Conservation (phyloP, 75 land plant species). For the Picea glauca region DNA sequence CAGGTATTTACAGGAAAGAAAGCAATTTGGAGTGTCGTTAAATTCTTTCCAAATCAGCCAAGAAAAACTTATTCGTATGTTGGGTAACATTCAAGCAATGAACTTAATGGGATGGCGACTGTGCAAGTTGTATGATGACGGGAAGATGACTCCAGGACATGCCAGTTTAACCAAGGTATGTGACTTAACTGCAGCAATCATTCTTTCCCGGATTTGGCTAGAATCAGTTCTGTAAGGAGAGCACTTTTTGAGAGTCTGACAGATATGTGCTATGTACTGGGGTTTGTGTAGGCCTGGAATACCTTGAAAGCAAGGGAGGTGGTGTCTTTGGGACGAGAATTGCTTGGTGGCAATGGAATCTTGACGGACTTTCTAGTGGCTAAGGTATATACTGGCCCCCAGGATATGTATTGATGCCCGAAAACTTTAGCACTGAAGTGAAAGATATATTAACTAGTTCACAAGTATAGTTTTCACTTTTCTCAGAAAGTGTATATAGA, state of each 20-base stretch:
- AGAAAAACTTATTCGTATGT: constrained; percentile 85
- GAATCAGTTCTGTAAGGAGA: background rate
- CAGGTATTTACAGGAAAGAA: constrained; percentile 87
- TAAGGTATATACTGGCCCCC: constrained; percentile 49
- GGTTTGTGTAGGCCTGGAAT: constrained; percentile 69
- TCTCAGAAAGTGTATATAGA: constrained; percentile 53
- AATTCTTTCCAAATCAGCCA: constrained; percentile 88
- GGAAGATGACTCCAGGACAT: constrained; percentile 92
- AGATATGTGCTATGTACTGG: background rate
- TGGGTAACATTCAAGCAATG: constrained; percentile 96
- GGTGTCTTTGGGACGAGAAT: constrained; percentile 83
- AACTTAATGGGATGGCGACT: constrained; percentile 89
- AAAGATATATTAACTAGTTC: constrained; percentile 87
- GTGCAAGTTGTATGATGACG: constrained; percentile 79
- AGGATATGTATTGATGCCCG: constrained; percentile 40
- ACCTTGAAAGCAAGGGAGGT: constrained; percentile 77
- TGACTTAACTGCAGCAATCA: background rate
- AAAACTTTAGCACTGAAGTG: constrained; percentile 64
- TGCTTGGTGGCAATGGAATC: constrained; percentile 95
- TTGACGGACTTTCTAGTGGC: constrained; percentile 92
- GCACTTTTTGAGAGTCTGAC: background rate
- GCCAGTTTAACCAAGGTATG: constrained; percentile 89
- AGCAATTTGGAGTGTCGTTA: constrained; percentile 93
- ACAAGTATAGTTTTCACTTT: constrained; percentile 52
- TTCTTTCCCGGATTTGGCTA: background rate